Evolutionary conservation across 2,329 filamentous ascomycete genomes (phyloP).

Genomic region (Ilyonectria robusta): DNA sequence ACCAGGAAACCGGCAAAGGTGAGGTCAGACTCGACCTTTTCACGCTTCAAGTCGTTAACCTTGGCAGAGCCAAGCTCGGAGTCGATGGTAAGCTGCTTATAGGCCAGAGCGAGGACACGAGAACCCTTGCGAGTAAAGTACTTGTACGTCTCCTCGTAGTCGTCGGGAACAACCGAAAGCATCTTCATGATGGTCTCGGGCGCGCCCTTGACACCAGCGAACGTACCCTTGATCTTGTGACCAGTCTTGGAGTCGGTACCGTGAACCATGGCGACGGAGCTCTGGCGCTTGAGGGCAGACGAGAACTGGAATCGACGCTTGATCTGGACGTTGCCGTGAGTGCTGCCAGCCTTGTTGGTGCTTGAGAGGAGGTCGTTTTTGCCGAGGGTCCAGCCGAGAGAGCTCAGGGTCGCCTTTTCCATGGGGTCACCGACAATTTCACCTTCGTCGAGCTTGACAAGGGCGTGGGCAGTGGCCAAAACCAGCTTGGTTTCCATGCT

Average conservation of each 20-base stretch:
- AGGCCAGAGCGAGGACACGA: slow-evolving; percentile 92
- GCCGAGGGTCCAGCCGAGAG: slow-evolving; percentile 93
- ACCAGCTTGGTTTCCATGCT: slow-evolving; percentile 90
- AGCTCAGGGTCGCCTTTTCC: slow-evolving; percentile 94
- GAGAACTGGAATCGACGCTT: slow-evolving; percentile 99
- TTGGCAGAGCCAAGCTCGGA: slow-evolving; percentile 85
- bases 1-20: slow-evolving; percentile 96
- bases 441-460: slow-evolving; percentile 96
- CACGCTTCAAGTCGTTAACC: slow-evolving; percentile 95
- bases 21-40: slow-evolving; percentile 88
- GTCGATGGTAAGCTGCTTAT: slow-evolving; percentile 89
- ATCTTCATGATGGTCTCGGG: slow-evolving; percentile 97
- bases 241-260: slow-evolving; percentile 79
- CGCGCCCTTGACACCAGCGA: slow-evolving; percentile 96
- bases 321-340: slow-evolving; percentile 85
- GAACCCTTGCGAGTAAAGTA: slow-evolving; percentile 97
- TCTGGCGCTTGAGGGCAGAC: slow-evolving; percentile 95
- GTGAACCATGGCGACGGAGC: slow-evolving; percentile 88
- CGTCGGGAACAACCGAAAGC: slow-evolving; percentile 83
- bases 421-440: slow-evolving; percentile 98
- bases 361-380: slow-evolving; percentile 87
- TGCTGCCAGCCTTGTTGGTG: slow-evolving; percentile 57
- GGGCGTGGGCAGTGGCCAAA: slow-evolving; percentile 92
- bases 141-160: slow-evolving; percentile 99
- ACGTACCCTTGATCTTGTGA: slow-evolving; percentile 85